A percentile compares a stretch with the other conserved stretches of the same genome.
Conservation (phyloP, 495 filamentous ascomycete species). For the Xylaria telfairii region DNA sequence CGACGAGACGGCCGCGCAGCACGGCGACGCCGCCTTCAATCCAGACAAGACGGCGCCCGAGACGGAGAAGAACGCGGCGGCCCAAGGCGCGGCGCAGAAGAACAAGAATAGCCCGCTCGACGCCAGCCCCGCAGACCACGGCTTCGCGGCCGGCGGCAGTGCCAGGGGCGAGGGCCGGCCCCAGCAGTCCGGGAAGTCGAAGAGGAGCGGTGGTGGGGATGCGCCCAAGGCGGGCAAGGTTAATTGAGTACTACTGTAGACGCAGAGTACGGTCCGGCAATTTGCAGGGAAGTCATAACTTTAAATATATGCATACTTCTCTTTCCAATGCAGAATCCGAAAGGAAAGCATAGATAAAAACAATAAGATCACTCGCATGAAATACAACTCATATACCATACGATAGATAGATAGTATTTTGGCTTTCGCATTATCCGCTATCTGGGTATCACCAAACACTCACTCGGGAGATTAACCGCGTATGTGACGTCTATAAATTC, state of each 20-base stretch:
- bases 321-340: background rate
- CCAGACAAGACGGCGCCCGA: constrained; percentile 48
- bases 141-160: constrained; percentile 33
- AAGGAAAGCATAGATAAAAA: background rate
- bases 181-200: constrained; percentile 30
- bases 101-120: constrained; percentile 47
- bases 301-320: background rate
- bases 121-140: constrained; percentile 45
- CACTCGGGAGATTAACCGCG: background rate
- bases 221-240: constrained; percentile 36
- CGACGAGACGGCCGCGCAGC: constrained; percentile 43
- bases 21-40: constrained; percentile 49
- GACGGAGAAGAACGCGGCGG: constrained; percentile 36
- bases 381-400: background rate
- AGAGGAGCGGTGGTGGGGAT: constrained; percentile 32
- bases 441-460: constrained; percentile 32
- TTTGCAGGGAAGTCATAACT: background rate
- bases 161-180: constrained; percentile 24
- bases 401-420: background rate
- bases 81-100: constrained; percentile 30
- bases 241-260: background rate
- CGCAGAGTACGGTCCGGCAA: background rate
- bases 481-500: background rate
- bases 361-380: background rate
- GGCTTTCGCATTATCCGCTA: constrained; percentile 7